Base-by-base conservation (phyloP, 371 early-diverging fungal genomes). In the Zychaea mexicana region DNA sequence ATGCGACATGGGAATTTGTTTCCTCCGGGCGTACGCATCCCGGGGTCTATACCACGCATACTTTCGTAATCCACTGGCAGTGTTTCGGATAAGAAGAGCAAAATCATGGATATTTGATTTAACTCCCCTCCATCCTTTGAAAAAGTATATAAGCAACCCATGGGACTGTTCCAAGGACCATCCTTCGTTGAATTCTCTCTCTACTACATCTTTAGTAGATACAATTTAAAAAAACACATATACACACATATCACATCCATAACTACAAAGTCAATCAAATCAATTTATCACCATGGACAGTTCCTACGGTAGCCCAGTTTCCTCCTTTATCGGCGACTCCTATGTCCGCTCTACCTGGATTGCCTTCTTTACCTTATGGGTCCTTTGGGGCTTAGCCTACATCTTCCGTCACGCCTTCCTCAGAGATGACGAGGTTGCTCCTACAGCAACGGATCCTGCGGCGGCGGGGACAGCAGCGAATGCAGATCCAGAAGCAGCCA, bases 301-400 rank as follows among this genome's bases (percentile, higher is more conserved):
- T 49, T 49, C 0, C n/a, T 12, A 49, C 49, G 24, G 22, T 22
- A 22, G 49, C 22, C 15, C 7, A 12, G 22, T 49, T n/a, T 10
- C n/a, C n/a, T 49, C 64, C 45, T 77, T 77, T 52, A 60, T 70
- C 10, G 27, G 56, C 39, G 69, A 74, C 24, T 47, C 31, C 17
- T 42, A 70, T 28, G 73, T 77, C 24, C 60, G 68, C 33, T 42
- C 62, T 6, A 64, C 68, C 12, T 75, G 75, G 75, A 71, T 75
- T 55, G 75, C 75, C 19, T 75, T 71, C 62, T 72, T 75, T 26
- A 69, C 70, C 24, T 58, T 71, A 8, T 75, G 69, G 69, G 62
- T 72, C 21, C 61, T 71, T 19, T 75, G 75, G 75, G 75, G 69
- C 21, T 64, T 75, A 6, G 36, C 67, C 36, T 69, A 69, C 33